Base-by-base conservation (phyloP, 2,329 filamentous ascomycete species). In the Aspergillus aculeatinus region DNA sequence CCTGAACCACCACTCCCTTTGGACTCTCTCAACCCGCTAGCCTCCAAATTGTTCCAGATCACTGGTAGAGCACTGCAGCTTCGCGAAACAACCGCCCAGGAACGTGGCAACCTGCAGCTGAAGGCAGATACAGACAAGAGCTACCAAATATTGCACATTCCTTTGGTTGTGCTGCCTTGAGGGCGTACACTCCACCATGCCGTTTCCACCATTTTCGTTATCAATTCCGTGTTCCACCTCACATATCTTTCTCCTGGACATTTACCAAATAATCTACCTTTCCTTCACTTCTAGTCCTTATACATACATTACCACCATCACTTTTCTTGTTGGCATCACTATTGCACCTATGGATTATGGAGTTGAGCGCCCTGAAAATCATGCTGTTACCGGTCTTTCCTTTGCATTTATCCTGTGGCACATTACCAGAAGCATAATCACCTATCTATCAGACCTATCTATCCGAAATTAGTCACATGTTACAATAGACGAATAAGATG, bases 41-140 rank as follows among this genome's bases (percentile, higher is more conserved):
- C 63, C 44, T 48, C 47, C 5, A 64, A 62, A 53, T 42, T 65
- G 44, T 57, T 61, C 47, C 57, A 55, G 19, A 55, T 55, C 11
- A 48, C 63, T n/a, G 49, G 53, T 19, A 57, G 63, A 51, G 59
- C 56, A 11, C 19, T 64, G 35, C 59, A 56, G 42, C 52, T 60
- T 42, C 63, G 63, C 49, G 56, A 65, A 9, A 55, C 58, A 4
- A 50, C 50, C 14, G 39, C 49, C 29, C 51, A 49, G 35, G 58
- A 61, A 19, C 52, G 44, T 9, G 58, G 47, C 5, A 27, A 49
- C 33, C 47, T 44, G 16, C 39, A 44, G 6, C 39, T 12, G 42
- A 58, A 52, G 35, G n/a, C 48, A 11, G 56, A 44, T 14, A 31
- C 25, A 16, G 42, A 48, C 12, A 48, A 52, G 29, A 47, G 39